These are phyloP conservation scores for Lipomyces lipofer DNA, from an alignment of 805 yeast species.

Conservation along the genomic window DNA sequence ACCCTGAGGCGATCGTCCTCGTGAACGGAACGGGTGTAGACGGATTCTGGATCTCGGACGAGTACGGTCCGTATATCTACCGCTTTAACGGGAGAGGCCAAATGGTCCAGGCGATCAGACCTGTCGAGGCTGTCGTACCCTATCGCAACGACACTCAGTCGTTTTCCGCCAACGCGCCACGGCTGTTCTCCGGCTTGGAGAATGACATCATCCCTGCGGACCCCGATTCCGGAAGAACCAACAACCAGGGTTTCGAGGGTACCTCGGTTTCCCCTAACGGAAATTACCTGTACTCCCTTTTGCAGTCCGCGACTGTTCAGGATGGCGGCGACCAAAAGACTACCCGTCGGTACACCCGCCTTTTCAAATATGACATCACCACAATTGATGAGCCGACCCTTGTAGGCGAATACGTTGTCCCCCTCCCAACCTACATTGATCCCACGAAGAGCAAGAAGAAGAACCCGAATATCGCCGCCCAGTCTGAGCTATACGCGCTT, in stretches of 20 bases:
- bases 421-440: slow-evolving; percentile 18
- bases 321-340: slow-evolving; percentile 26
- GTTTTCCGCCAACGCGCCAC: slow-evolving; percentile 28
- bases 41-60: slow-evolving; percentile 29
- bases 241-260: slow-evolving; percentile 30
- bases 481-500: slow-evolving; percentile 27
- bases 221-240: slow-evolving; percentile 25
- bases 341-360: slow-evolving; percentile 18
- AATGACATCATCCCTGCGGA: slow-evolving; percentile 23
- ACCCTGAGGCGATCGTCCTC: slow-evolving; percentile 19
- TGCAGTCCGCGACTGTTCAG: slow-evolving; percentile 26
- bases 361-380: slow-evolving; percentile 24
- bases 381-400: slow-evolving; percentile 2
- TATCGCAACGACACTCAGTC: slow-evolving; percentile 19
- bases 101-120: slow-evolving; percentile 27
- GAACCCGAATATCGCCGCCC: slow-evolving; percentile 25
- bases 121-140: slow-evolving; percentile 25
- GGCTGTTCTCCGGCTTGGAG: slow-evolving; percentile 1
- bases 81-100: slow-evolving; percentile 17
- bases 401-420: slow-evolving; percentile 27
- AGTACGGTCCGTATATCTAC: slow-evolving; percentile 28
- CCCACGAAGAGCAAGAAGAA: slow-evolving; percentile 11
- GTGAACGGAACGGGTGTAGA: slow-evolving; percentile 21
- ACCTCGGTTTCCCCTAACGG: slow-evolving; percentile 24
- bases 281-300: slow-evolving; percentile 17